phyloP scores from a whole-genome alignment of 2,329 filamentous ascomycete species.

The Hirsutella minnesotensis region DNA sequence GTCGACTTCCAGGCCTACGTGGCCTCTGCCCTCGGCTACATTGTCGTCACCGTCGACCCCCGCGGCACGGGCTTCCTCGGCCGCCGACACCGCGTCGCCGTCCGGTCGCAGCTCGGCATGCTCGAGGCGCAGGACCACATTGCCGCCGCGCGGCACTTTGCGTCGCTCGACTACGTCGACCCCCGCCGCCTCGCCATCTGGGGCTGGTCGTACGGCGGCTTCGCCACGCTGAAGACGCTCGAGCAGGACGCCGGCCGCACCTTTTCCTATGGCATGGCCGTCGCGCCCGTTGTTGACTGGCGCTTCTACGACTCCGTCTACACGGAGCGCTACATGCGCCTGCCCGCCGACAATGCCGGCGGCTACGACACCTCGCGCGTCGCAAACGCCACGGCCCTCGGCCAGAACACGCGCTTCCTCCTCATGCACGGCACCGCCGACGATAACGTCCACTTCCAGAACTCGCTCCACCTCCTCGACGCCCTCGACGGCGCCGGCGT shows the following conservation, averaged over 20 bases:
- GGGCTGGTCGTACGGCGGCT: conserved; percentile 98
- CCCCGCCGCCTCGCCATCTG: conserved; percentile 76
- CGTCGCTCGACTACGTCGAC: conserved; percentile 73
- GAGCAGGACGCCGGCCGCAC: conserved; percentile 82
- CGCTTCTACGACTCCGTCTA: conserved; percentile 90
- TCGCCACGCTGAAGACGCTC: conserved; percentile 87
- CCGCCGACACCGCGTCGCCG: conserved; percentile 67
- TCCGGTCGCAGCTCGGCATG: conserved; percentile 73
- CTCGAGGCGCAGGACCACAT: conserved; percentile 89
- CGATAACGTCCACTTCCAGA: conserved; percentile 97
- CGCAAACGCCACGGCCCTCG: conserved; percentile 60
- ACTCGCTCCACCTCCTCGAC: conserved; percentile 78
- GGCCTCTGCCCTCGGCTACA: conserved; percentile 74
- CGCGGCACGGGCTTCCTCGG: conserved; percentile 87
- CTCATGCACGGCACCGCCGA: conserved; percentile 95
- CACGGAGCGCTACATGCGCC: conserved; percentile 96
- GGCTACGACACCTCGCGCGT: conserved; percentile 73
- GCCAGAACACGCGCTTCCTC: conserved; percentile 72
- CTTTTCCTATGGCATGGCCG: conserved; percentile 95
- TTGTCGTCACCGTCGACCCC: conserved; percentile 90
- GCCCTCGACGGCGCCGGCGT: conserved; percentile 69
- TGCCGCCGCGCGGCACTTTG: conserved; percentile 75
- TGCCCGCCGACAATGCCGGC: conserved; percentile 64
- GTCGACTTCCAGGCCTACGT: conserved; percentile 89
- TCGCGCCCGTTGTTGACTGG: conserved; percentile 98